Conservation (phyloP, 352 stramenopile species). For the Phytophthora fragariaefolia region DNA sequence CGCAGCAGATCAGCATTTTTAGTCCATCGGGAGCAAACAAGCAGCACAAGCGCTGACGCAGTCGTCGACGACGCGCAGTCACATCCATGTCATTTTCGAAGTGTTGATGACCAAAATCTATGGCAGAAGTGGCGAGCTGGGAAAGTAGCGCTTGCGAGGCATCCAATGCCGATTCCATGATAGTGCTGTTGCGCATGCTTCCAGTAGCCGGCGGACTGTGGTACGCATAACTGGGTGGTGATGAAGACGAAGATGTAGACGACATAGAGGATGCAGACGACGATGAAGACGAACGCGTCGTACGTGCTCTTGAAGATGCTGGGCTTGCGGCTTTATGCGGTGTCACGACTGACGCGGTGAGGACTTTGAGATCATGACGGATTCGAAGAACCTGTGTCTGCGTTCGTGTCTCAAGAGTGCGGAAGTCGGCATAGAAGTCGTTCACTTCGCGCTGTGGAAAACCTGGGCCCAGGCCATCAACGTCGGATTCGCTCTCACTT, state of each 20-base stretch:
- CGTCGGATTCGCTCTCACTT: constrained; percentile 25
- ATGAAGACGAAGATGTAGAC: constrained; percentile 47
- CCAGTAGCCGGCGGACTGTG: constrained; percentile 30
- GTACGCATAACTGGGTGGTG: constrained; percentile 25
- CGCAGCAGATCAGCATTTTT: constrained; percentile 72
- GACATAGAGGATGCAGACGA: constrained; percentile 49
- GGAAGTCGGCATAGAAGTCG: constrained; percentile 79
- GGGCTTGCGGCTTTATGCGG: constrained; percentile 23
- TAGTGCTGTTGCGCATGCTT: constrained; percentile 42
- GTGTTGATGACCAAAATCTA: constrained; percentile 62
- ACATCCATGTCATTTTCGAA: constrained; percentile 66
- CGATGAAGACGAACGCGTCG: constrained; percentile 41
- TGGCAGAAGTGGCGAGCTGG: constrained; percentile 70
- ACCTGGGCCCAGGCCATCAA: constrained; percentile 22
- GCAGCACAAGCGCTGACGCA: constrained; percentile 65
- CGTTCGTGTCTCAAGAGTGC: constrained; percentile 66
- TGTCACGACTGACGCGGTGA: constrained; percentile 15
- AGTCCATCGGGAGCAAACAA: constrained; percentile 70
- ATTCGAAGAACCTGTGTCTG: constrained; percentile 79
- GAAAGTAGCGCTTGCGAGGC: constrained; percentile 73
- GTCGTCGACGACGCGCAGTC: constrained; percentile 51
- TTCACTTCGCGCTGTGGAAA: constrained; percentile 56
- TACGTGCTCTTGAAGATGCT: constrained; percentile 31
- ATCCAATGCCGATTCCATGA: constrained; percentile 72
- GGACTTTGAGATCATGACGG: constrained; percentile 60